Evolutionary conservation across 1,284 basidiomycete genomes (phyloP), one percentile per base, ranked within the genome.

Genomic region (Malassezia furfur): DNA sequence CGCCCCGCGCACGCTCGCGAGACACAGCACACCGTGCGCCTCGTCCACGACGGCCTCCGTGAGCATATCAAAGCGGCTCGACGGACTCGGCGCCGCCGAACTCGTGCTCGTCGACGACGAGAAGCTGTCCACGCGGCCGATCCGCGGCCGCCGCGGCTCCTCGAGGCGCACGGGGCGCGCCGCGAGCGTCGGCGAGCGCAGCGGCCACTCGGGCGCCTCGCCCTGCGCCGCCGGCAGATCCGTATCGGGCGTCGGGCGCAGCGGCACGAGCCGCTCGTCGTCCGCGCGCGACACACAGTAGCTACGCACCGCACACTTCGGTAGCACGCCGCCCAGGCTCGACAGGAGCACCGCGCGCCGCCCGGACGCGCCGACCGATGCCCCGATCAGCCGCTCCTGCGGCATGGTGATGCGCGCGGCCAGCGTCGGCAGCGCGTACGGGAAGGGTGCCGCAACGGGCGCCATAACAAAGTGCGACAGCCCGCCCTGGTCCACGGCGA

Each of bases 1-100:
- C 17, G 54, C 54, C 8, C 59, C 59, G 19, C 59, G 54, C 17
- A 55, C 54, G 30, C 54, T 60, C 21, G 54, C 59, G n/a, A 60
- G 39, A 22, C 59, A 60, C 11, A 60, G 32, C 3, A 60, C 22
- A 1, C 59, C 59, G n/a, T 36, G 45, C n/a, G 50, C 46, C 43
- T 60, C 59, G 47, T 60, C 59, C 17, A 60, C 11, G 3, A 36
- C 54, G 3, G 39, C 41, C 45, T 60, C 59, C 12, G 59, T 53
- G 21, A 60, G 54, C 50, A 60, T 57, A 30, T 60, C 59, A 4
- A 48, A 21, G 17, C 57, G 57, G 22, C 34, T 50, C 38, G 52
- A 48, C 0, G 43, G 52, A 15, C 44, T 47, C 14, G 43, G 52
- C n/a, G 15, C 52, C 19, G 47, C 28, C 21, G 52, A 54, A 40